Percentiles rank a stretch among this genome's conserved stretches.
Evolutionary conservation across 352 stramenopile species (phyloP).

Genomic region (Phytophthora pinifolia): DNA sequence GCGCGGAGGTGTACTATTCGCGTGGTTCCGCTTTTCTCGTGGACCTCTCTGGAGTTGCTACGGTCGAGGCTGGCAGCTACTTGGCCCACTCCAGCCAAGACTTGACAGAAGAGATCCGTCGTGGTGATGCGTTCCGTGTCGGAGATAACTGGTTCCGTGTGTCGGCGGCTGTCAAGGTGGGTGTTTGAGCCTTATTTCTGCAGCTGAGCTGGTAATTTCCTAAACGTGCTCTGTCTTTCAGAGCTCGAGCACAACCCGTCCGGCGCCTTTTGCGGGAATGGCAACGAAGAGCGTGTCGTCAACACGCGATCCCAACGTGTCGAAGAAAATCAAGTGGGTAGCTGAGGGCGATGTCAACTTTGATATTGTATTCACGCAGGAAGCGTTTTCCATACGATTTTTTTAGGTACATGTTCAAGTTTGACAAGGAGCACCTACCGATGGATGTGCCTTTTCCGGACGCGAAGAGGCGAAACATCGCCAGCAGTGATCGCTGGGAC

Average conservation of each 20-base stretch:
- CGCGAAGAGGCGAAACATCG: constrained; percentile 53
- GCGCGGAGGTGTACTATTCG: constrained; percentile 78
- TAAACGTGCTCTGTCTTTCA: constrained; percentile 1
- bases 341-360: neutral
- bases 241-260: constrained; percentile 65
- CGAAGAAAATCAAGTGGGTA: constrained; percentile 74
- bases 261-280: constrained; percentile 67
- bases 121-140: constrained; percentile 70
- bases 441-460: constrained; percentile 80
- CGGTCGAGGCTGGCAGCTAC: constrained; percentile 74
- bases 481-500: constrained; percentile 77
- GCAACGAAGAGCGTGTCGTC: constrained; percentile 79
- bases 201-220: too few relatives aligned
- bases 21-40: constrained; percentile 68
- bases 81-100: constrained; percentile 67
- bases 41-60: constrained; percentile 68
- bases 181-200: neutral
- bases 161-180: constrained; percentile 66
- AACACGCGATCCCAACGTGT: constrained; percentile 74
- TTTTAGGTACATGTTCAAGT: constrained; percentile 77
- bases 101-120: constrained; percentile 65
- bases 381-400: too few relatives aligned
- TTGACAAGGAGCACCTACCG: constrained; percentile 81
- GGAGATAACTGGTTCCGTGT: constrained; percentile 85
- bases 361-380: neutral